Conservation (phyloP, 805 yeast genomes). For the Ogataea naganishii region DNA sequence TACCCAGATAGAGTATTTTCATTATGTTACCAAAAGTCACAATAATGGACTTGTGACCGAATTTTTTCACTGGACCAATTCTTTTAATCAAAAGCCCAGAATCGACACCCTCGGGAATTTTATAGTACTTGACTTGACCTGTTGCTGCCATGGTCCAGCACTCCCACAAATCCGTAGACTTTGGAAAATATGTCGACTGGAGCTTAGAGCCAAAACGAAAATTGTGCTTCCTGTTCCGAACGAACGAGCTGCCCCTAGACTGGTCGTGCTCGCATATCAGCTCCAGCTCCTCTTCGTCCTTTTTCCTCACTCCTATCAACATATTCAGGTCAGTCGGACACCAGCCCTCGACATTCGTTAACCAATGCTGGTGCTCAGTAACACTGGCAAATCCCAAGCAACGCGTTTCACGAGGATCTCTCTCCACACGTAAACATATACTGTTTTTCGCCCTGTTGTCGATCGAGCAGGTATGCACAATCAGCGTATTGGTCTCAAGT, state of each 20-base stretch:
- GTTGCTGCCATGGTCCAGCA: slow-evolving; percentile 71
- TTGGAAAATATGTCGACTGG: too few species aligned
- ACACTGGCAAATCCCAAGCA: slow-evolving; percentile 79
- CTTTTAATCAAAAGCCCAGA: slow-evolving; percentile 42
- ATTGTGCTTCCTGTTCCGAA: too few species aligned
- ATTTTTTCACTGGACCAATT: slow-evolving; percentile 55
- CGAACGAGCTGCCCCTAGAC: too few species aligned
- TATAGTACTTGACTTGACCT: slow-evolving; percentile 53
- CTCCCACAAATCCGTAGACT: slow-evolving; percentile 53
- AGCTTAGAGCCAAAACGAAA: too few species aligned
- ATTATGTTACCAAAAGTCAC: slow-evolving; percentile 67
- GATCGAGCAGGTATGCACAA: slow-evolving; percentile 65
- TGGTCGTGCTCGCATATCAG: too few species aligned
- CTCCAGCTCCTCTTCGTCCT: slow-evolving; percentile 28
- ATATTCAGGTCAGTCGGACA: slow-evolving; percentile 68
- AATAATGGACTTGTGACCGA: slow-evolving; percentile 72
- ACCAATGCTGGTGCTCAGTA: slow-evolving; percentile 61
- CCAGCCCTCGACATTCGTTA: slow-evolving; percentile 67
- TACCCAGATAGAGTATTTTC: slow-evolving; percentile 68
- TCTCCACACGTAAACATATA: slow-evolving; percentile 81
- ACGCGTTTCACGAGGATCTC: slow-evolving; percentile 87
- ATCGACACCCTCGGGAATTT: slow-evolving; percentile 40
- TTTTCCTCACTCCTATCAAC: slow-evolving; percentile 56
- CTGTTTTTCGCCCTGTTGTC: slow-evolving; percentile 70
- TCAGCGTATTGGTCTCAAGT: slow-evolving; percentile 42